Percentiles rank a stretch among this genome's conserved stretches.
phyloP scores from a whole-genome alignment of 306 rosid genomes.

The Cicer judaicum region DNA sequence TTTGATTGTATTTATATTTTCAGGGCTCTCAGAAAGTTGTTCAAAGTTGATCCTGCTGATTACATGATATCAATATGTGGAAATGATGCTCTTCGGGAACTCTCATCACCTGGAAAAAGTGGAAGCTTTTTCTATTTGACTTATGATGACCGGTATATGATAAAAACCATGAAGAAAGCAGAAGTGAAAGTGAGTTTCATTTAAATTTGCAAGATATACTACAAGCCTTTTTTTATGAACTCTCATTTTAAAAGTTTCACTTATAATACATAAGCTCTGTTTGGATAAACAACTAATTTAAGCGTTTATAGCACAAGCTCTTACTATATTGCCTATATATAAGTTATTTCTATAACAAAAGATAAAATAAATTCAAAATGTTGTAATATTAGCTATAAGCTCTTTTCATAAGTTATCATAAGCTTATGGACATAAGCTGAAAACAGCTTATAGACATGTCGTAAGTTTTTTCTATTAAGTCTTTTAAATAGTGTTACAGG shows the following conservation, averaged over 20 bases:
- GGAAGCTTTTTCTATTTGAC: slow-evolving; percentile 98
- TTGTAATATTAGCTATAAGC: too few relatives aligned
- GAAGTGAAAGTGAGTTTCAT: slow-evolving; percentile 84
- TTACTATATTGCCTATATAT: too few relatives aligned
- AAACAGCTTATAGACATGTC: too few relatives aligned
- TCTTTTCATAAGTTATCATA: too few relatives aligned
- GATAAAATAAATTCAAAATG: too few relatives aligned
- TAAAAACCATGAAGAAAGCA: slow-evolving; percentile 92
- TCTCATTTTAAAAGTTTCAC: not conserved
- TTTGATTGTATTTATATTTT: slow-evolving; percentile 47
- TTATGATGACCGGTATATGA: slow-evolving; percentile 92
- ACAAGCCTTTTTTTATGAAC: not conserved
- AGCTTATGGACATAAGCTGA: too few relatives aligned
- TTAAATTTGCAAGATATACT: slow-evolving; percentile 8
- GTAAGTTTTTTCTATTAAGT: too few relatives aligned
- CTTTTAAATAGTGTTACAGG: too few relatives aligned
- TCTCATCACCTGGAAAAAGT: slow-evolving; percentile 96
- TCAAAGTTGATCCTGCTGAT: slow-evolving; percentile 97
- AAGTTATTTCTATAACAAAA: too few relatives aligned
- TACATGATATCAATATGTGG: slow-evolving; percentile 97
- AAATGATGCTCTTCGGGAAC: slow-evolving; percentile 89
- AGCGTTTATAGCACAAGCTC: too few relatives aligned
- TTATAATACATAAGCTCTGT: not conserved
- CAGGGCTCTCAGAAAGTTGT: slow-evolving; percentile 94
- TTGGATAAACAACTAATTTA: not conserved